Evolutionary conservation across 441 rosid species (phyloP).

Genomic region (Adansonia grandidieri): DNA sequence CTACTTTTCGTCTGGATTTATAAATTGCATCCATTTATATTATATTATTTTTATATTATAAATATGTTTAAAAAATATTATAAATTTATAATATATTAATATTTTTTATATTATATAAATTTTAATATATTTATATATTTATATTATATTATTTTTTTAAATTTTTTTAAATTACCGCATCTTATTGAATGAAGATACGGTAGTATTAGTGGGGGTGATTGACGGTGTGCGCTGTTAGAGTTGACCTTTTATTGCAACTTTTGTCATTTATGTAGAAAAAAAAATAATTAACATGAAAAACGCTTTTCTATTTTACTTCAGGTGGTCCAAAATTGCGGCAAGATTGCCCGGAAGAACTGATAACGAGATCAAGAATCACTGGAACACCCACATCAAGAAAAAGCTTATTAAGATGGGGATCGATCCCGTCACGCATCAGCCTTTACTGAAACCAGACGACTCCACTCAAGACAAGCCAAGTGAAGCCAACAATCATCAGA

Average conservation of each 20-base stretch:
- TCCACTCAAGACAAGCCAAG: conserved; percentile 17
- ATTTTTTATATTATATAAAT: no score
- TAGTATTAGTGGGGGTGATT: neutral
- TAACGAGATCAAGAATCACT: conserved; percentile 86
- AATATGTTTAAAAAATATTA: no score
- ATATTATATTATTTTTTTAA: no score
- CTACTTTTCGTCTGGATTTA: neutral
- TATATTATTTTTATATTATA: no score
- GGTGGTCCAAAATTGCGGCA: conserved; percentile 94
- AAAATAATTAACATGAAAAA: neutral
- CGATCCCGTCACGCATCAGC: conserved; percentile 77
- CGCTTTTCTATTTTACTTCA: conserved; percentile 24
- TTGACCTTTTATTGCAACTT: neutral
- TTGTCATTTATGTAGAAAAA: no score
- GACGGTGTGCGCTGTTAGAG: neutral
- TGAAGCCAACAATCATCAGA: no score
- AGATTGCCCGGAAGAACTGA: conserved; percentile 88
- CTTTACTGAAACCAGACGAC: conserved; percentile 33
- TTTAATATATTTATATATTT: no score
- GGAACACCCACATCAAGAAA: conserved; percentile 96
- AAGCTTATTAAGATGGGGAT: conserved; percentile 87
- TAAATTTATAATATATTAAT: no score
- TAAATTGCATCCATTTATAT: no score
- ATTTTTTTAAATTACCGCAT: no score
- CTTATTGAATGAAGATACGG: no score